phyloP scores from a whole-genome alignment of 805 yeast genomes.

The Pichia sporocuriosa region DNA sequence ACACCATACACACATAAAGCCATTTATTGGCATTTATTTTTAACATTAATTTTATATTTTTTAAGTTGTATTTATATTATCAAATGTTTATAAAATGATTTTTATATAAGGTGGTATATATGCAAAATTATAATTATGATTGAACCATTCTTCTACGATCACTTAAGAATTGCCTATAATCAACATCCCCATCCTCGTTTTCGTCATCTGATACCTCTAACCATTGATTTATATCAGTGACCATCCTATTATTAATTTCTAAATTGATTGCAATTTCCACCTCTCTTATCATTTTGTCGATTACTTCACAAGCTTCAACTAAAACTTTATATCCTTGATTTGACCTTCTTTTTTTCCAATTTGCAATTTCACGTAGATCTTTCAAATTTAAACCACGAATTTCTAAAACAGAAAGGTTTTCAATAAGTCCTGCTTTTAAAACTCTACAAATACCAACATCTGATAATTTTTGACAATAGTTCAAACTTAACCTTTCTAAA shows the following conservation, averaged over 20 bases:
- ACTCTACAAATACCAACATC: conserved; percentile 29
- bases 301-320: conserved; percentile 71
- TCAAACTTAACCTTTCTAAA: conserved; percentile 64
- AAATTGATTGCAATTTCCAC: conserved; percentile 56
- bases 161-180: conserved; percentile 8
- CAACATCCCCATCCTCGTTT: conserved; percentile 18
- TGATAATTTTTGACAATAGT: conserved; percentile 49
- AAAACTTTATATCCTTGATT: conserved; percentile 40
- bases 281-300: conserved; percentile 51
- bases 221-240: conserved; percentile 62
- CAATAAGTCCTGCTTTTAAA: conserved; percentile 41
- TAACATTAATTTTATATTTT: not conserved
- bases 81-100: not conserved
- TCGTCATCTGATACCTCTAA: conserved; percentile 44
- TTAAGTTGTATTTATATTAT: not conserved
- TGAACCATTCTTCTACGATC: conserved; percentile 5
- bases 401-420: conserved; percentile 66
- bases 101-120: no score
- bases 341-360: conserved; percentile 51
- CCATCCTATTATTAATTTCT: conserved; percentile 47
- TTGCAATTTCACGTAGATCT: conserved; percentile 57
- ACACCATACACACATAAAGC: no score
- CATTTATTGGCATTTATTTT: no score
- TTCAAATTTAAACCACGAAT: conserved; percentile 58
- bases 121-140: not conserved